Conservation (phyloP, 768 basidiomycete species). For the Xerocomus potaroensis region DNA sequence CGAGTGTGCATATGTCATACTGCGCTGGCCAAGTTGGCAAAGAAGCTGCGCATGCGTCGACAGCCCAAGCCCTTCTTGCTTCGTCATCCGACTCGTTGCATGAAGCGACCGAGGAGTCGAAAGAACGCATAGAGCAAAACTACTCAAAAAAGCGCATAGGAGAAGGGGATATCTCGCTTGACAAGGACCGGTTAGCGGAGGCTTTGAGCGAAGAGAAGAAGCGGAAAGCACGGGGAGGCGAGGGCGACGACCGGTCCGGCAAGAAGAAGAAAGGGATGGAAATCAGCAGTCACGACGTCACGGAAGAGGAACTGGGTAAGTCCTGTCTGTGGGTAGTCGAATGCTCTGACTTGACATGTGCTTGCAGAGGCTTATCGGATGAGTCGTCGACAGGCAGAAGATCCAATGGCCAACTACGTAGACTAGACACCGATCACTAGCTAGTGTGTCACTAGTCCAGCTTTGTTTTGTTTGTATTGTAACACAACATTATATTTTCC, state of each 20-base stretch:
- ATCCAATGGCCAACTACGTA: constrained; percentile 92
- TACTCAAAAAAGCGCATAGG: constrained; percentile 78
- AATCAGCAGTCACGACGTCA: constrained; percentile 68
- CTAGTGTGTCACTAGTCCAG: too few relatives aligned
- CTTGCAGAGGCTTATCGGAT: constrained; percentile 86
- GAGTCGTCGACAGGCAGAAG: constrained; percentile 63
- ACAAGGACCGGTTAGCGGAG: constrained; percentile 61
- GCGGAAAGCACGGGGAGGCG: constrained; percentile 57
- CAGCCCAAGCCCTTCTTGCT: constrained; percentile 61
- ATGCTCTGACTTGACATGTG: constrained; percentile 7
- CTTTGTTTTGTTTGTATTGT: too few relatives aligned
- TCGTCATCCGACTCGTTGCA: constrained; percentile 33
- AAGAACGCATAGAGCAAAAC: constrained; percentile 55
- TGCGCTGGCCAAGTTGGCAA: constrained; percentile 88
- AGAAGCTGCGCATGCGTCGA: constrained; percentile 71
- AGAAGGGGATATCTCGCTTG: constrained; percentile 75
- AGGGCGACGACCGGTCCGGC: constrained; percentile 48
- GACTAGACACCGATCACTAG: too few relatives aligned
- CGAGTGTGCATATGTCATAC: constrained; percentile 79
- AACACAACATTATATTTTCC: too few relatives aligned
- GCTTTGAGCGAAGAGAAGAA: constrained; percentile 81
- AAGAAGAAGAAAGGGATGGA: constrained; percentile 57
- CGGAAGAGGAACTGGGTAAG: constrained; percentile 83
- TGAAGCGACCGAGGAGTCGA: constrained; percentile 27
- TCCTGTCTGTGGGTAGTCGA: constrained; percentile 8